These are phyloP conservation scores for Phialophora chinensis DNA, from an alignment of 2,329 filamentous ascomycete genomes.

Conservation along the genomic window DNA sequence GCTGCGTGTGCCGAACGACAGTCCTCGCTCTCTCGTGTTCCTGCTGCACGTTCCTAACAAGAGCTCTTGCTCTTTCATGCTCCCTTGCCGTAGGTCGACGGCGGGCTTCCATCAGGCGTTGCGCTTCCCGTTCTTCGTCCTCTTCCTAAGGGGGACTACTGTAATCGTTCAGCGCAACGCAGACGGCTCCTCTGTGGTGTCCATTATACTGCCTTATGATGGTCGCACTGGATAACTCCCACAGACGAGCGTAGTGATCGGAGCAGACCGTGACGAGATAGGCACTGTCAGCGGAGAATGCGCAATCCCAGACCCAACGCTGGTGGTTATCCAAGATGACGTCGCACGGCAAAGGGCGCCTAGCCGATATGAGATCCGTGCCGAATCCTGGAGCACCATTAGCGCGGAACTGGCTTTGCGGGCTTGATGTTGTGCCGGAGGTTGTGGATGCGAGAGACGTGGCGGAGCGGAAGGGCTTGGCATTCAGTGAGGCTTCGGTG, in stretches of 20 bases:
- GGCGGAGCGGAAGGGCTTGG: conserved; percentile 24
- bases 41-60: conserved; percentile 3
- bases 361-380: conserved; percentile 35
- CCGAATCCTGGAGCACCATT: conserved; percentile 3
- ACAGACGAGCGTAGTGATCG: conserved; percentile 89
- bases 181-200: conserved; percentile 88
- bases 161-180: conserved; percentile 90
- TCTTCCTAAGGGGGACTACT: conserved; percentile 42
- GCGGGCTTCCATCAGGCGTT: background rate
- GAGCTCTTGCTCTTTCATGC: background rate
- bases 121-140: conserved; percentile 10
- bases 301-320: conserved; percentile 97
- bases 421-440: conserved; percentile 12
- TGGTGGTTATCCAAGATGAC: conserved; percentile 89
- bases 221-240: conserved; percentile 84
- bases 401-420: conserved; percentile 6
- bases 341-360: conserved; percentile 71
- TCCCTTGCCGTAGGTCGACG: background rate
- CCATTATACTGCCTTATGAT: conserved; percentile 96
- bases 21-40: background rate
- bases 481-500: conserved; percentile 5
- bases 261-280: conserved; percentile 93
- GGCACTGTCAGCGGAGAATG: conserved; percentile 89
- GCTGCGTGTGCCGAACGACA: background rate
- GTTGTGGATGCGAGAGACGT: conserved; percentile 25